Percentiles rank a stretch among this genome's conserved stretches.
phyloP scores from a whole-genome alignment of 768 basidiomycete species.

The Russula sp. region DNA sequence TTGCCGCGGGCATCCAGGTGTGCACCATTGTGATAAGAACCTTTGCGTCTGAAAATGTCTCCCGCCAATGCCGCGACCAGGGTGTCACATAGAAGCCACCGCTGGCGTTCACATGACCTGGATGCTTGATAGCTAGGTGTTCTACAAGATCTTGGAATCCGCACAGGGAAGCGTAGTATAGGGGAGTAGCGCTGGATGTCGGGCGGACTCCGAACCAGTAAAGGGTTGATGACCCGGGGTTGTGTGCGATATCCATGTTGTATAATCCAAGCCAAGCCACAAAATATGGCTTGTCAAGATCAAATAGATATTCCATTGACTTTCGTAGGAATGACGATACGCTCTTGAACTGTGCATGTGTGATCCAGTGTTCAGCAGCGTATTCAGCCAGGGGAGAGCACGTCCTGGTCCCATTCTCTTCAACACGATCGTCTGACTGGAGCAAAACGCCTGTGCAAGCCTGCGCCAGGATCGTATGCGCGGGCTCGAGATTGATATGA shows the following conservation, averaged over 20 bases:
- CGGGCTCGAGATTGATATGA: neutral
- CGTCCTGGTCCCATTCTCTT: too few species aligned
- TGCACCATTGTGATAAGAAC: neutral
- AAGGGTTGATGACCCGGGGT: neutral
- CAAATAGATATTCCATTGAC: neutral
- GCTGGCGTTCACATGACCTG: too few species aligned
- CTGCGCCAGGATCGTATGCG: slow-evolving; percentile 2
- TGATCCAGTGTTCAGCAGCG: slow-evolving; percentile 1
- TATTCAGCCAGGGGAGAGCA: neutral
- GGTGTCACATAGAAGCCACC: neutral
- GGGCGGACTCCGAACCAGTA: neutral
- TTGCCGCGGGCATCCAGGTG: neutral
- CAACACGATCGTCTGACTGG: neutral
- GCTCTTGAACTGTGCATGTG: neutral
- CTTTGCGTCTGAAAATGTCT: neutral
- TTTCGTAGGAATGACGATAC: neutral
- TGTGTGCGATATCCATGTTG: neutral
- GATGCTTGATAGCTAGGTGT: neutral
- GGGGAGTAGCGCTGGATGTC: neutral
- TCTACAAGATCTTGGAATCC: neutral
- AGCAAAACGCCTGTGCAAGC: slow-evolving; percentile 3
- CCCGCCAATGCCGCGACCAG: neutral
- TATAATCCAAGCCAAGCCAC: neutral
- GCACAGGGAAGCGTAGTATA: slow-evolving; percentile 1
- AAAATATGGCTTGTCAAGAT: neutral